Evolutionary conservation across 2,329 filamentous ascomycete genomes (phyloP).

Genomic region (Xylariaceae sp.): DNA sequence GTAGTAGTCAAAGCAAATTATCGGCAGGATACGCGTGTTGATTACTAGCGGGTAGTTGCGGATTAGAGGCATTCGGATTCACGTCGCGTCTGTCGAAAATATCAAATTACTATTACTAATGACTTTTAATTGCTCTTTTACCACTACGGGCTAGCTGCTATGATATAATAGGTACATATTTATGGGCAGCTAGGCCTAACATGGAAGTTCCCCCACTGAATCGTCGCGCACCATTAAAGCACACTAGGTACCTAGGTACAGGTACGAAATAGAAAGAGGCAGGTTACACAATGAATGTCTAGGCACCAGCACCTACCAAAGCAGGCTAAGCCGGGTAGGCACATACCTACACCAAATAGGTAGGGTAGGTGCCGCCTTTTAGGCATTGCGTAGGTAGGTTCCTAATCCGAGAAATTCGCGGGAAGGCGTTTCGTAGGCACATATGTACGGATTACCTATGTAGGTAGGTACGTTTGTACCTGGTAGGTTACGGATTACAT

Average conservation of each 20-base stretch:
- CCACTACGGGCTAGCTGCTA: neutral
- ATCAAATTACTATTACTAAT: neutral
- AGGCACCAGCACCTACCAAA: neutral
- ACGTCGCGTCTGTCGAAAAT: slow-evolving; percentile 13
- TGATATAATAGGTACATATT: neutral
- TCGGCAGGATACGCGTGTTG: slow-evolving; percentile 13
- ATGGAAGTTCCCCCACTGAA: too few relatives aligned
- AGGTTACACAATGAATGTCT: too few relatives aligned
- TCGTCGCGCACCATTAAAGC: too few relatives aligned
- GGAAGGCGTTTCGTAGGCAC: neutral
- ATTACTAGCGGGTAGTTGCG: neutral
- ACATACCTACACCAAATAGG: neutral
- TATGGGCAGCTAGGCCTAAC: neutral
- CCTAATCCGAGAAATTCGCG: too few relatives aligned
- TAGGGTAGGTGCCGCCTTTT: neutral
- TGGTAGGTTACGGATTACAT: too few relatives aligned
- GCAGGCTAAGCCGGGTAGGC: neutral
- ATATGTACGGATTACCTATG: neutral
- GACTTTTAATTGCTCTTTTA: neutral
- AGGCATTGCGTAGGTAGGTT: too few relatives aligned
- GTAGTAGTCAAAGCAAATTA: neutral
- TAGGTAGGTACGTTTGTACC: neutral
- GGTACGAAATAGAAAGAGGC: too few relatives aligned
- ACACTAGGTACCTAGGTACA: too few relatives aligned
- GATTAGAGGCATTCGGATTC: slow-evolving; percentile 3